Conservation (phyloP, 208 protist genomes). For the Acanthamoeba healyi region DNA sequence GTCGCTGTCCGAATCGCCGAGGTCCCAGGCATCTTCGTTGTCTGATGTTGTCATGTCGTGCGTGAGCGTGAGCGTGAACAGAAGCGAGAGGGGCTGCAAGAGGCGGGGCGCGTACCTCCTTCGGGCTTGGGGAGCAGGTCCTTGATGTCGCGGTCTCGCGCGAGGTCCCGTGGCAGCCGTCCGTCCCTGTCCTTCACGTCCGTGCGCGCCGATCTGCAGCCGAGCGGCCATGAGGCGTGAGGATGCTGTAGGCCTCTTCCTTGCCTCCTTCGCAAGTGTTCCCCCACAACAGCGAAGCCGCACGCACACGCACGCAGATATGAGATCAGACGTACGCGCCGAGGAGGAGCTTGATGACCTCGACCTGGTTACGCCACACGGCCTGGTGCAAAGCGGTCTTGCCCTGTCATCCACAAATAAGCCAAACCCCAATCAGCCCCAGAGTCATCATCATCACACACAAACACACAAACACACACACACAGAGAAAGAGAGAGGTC, state of each 20-base stretch:
- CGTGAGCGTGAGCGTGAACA: neutral
- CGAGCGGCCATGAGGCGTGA: neutral
- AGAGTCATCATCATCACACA: no score
- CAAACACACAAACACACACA: no score
- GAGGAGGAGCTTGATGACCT: conserved; percentile 45
- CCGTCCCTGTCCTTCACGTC: conserved; percentile 65
- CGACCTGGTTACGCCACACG: conserved; percentile 44
- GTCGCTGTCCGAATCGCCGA: conserved; percentile 49
- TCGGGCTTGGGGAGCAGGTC: conserved; percentile 56
- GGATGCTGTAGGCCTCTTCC: no score
- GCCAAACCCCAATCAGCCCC: neutral
- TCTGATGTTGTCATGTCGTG: neutral
- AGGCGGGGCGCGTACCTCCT: neutral
- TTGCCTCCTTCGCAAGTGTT: no score
- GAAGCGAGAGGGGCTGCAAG: neutral
- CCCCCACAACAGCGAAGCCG: no score
- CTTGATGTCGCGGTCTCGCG: conserved; percentile 43
- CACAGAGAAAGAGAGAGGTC: neutral
- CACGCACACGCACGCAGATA: no score
- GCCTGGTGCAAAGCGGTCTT: conserved; percentile 62
- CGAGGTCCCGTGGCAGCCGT: neutral
- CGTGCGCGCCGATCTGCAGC: conserved; percentile 8
- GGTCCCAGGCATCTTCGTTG: conserved; percentile 31
- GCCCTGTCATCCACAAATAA: neutral
- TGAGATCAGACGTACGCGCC: neutral